Percentiles rank a stretch among this genome's conserved stretches.
Conservation (phyloP, 208 protist genomes). For the Trypanosomatidae sp. region DNA sequence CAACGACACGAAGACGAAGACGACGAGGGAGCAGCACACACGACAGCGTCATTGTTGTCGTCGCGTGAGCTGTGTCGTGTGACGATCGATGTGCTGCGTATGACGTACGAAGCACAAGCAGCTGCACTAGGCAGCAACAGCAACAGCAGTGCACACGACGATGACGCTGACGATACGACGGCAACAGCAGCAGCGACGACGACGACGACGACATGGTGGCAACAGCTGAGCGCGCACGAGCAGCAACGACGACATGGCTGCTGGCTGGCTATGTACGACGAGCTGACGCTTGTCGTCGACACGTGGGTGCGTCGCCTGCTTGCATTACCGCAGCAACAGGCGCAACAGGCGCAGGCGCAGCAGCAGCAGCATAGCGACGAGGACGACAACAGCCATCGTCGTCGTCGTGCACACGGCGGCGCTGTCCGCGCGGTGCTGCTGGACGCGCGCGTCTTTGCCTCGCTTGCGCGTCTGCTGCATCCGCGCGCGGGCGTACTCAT, state of each 20-base stretch:
- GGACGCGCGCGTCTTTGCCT: slow-evolving; percentile 38
- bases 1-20: no score
- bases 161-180: not conserved
- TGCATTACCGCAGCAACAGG: not conserved
- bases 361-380: no score
- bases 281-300: slow-evolving; percentile 51
- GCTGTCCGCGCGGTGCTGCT: slow-evolving; percentile 25
- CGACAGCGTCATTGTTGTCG: no score
- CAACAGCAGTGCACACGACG: not conserved
- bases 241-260: slow-evolving; percentile 75
- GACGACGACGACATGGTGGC: no score
- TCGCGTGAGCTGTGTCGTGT: slow-evolving; percentile 14
- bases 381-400: no score
- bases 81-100: slow-evolving; percentile 36
- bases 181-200: slow-evolving; percentile 12
- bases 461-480: slow-evolving; percentile 47
- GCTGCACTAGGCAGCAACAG: slow-evolving; percentile 9
- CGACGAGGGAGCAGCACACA: no score
- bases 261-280: slow-evolving; percentile 75
- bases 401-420: no score
- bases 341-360: slow-evolving; percentile 2
- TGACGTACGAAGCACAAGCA: slow-evolving; percentile 27
- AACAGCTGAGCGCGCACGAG: slow-evolving; percentile 57
- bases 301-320: slow-evolving; percentile 40
- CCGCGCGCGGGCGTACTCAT: slow-evolving; percentile 43